These are phyloP conservation scores for Xylaria sp. DNA, from an alignment of 2,329 filamentous ascomycete genomes.

Conservation along the genomic window DNA sequence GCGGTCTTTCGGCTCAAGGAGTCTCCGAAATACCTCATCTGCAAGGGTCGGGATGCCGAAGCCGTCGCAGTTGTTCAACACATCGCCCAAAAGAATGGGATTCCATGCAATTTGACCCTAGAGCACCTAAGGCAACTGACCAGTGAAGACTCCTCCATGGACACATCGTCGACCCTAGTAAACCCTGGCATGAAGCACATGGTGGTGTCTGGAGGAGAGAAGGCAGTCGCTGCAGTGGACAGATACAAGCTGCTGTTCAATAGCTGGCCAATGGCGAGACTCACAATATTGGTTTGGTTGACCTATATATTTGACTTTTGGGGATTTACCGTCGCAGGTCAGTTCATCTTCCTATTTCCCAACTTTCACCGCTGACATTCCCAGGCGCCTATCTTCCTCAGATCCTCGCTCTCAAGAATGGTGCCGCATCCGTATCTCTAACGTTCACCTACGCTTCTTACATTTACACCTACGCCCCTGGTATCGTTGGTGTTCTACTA, in stretches of 20 bases:
- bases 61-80: conserved; percentile 60
- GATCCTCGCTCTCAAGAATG: conserved; percentile 32
- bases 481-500: conserved; percentile 28
- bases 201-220: conserved; percentile 2
- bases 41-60: conserved; percentile 56
- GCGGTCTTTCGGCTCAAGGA: conserved; percentile 60
- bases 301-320: conserved; percentile 34
- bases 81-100: conserved; percentile 55
- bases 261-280: conserved; percentile 26
- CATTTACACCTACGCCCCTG: conserved; percentile 32
- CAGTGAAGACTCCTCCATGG: conserved; percentile 28
- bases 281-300: conserved; percentile 27
- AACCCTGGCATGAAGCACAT: conserved; percentile 25
- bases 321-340: conserved; percentile 30
- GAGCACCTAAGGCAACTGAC: conserved; percentile 48
- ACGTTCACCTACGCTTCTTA: conserved; percentile 32
- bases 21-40: conserved; percentile 59
- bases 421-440: conserved; percentile 18
- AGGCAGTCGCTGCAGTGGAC: conserved; percentile 30
- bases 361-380: background rate
- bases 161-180: conserved; percentile 32
- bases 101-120: conserved; percentile 50
- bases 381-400: conserved; percentile 30
- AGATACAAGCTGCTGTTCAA: conserved; percentile 50
- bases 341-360: background rate